Evolutionary conservation across 305 asterid species (phyloP).

Genomic region (Ruellia speciosa): DNA sequence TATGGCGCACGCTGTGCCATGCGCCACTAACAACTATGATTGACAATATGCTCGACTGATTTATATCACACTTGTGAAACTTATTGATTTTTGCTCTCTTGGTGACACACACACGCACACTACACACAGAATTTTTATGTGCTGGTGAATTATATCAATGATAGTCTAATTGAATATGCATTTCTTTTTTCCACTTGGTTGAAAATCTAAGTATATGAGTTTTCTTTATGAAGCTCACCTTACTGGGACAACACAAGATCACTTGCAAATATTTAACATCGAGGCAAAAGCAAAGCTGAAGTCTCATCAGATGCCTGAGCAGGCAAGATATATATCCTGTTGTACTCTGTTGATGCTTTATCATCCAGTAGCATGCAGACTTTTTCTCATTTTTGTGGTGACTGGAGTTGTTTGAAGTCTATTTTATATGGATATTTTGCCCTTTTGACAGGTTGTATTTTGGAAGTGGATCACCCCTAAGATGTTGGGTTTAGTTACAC

Average conservation of each 20-base stretch:
- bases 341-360: neutral
- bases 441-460: constrained; percentile 65
- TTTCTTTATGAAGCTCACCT: constrained; percentile 75
- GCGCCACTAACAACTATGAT: too few species aligned
- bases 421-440: constrained; percentile 1
- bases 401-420: too few species aligned
- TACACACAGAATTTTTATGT: too few species aligned
- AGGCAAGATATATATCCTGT: constrained; percentile 34
- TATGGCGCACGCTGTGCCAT: too few species aligned
- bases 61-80: neutral
- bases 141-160: neutral
- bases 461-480: constrained; percentile 97
- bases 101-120: too few species aligned
- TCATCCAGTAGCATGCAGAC: constrained; percentile 2
- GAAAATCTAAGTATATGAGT: constrained; percentile 25
- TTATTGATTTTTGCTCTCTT: neutral
- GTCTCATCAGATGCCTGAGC: constrained; percentile 98
- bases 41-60: too few species aligned
- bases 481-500: constrained; percentile 95
- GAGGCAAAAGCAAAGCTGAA: constrained; percentile 92
- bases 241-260: constrained; percentile 90
- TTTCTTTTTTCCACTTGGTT: neutral
- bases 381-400: constrained; percentile 13
- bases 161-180: neutral
- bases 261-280: constrained; percentile 92